phyloP scores from a whole-genome alignment of 352 stramenopile species.

The Thalassiosira mediterranea region DNA sequence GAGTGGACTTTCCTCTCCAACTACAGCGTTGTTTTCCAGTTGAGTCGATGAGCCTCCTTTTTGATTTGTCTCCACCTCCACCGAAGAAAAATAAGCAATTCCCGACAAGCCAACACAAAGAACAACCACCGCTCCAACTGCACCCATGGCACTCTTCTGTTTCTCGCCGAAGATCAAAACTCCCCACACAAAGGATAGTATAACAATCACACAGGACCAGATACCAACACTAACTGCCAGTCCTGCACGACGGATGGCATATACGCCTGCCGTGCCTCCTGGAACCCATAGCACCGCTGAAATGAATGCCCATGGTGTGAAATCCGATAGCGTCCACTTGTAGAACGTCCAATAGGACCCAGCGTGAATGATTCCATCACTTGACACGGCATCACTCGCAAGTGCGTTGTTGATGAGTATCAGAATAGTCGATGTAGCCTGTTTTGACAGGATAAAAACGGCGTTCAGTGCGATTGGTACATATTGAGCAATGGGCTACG shows the following conservation, averaged over 20 bases:
- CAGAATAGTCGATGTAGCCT: conserved; percentile 28
- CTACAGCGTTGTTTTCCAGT: conserved; percentile 9
- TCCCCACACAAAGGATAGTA: conserved; percentile 75
- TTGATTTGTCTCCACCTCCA: conserved; percentile 11
- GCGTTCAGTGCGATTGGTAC: too few relatives aligned
- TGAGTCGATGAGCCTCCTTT: neutral
- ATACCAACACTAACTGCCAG: conserved; percentile 75
- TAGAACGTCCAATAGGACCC: conserved; percentile 8
- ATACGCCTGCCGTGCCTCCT: conserved; percentile 70
- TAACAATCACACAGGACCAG: conserved; percentile 78
- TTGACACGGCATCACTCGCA: conserved; percentile 3
- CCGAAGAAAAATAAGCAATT: conserved; percentile 66
- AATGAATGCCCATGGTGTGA: conserved; percentile 74
- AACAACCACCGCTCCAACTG: conserved; percentile 52
- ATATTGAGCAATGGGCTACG: too few relatives aligned
- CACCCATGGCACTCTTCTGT: conserved; percentile 54
- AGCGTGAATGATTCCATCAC: neutral
- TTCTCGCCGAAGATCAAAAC: conserved; percentile 78
- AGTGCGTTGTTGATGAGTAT: conserved; percentile 50
- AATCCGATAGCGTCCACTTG: conserved; percentile 43
- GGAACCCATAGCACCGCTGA: conserved; percentile 75
- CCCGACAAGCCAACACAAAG: conserved; percentile 71
- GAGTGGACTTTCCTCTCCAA: conserved; percentile 24
- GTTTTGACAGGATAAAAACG: conserved; percentile 4
- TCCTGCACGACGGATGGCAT: conserved; percentile 70